Conservation (phyloP, 1,284 basidiomycete genomes). For the Pseudozyma sp. region DNA sequence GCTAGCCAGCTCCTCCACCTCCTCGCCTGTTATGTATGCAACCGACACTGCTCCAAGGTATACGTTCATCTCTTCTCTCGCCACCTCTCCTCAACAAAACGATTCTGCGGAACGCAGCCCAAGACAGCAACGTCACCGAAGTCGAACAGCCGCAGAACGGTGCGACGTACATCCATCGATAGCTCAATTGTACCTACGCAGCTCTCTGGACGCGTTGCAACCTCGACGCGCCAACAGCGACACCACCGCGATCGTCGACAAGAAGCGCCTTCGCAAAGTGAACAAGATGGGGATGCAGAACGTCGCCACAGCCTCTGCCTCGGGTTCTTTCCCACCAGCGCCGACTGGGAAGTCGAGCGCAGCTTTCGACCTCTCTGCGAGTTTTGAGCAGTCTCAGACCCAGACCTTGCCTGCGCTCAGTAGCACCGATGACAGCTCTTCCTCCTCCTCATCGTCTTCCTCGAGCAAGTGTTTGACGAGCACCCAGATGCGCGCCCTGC, state of each 20-base stretch:
- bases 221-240: constrained; percentile 1
- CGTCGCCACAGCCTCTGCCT: not conserved
- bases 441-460: constrained; percentile 6
- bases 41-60: constrained; percentile 5
- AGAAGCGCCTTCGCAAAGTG: not conserved
- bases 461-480: constrained; percentile 9
- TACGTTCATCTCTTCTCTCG: constrained; percentile 2
- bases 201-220: constrained; percentile 7
- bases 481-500: constrained; percentile 65
- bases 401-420: constrained; percentile 18
- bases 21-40: constrained; percentile 5
- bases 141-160: constrained; percentile 5
- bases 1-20: no score
- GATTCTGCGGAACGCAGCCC: not conserved
- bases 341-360: not conserved
- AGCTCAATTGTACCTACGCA: constrained; percentile 33
- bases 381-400: constrained; percentile 17
- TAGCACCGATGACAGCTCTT: constrained; percentile 16
- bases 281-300: not conserved
- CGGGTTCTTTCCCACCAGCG: not conserved
- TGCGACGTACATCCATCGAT: constrained; percentile 43
- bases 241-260: not conserved
- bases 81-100: not conserved
- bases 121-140: not conserved
- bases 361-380: constrained; percentile 3